Percentiles rank a stretch among this genome's conserved stretches.
These are phyloP conservation scores for Neoarthrinium moseri DNA, from an alignment of 2,329 filamentous ascomycete genomes.

Conservation along the genomic window DNA sequence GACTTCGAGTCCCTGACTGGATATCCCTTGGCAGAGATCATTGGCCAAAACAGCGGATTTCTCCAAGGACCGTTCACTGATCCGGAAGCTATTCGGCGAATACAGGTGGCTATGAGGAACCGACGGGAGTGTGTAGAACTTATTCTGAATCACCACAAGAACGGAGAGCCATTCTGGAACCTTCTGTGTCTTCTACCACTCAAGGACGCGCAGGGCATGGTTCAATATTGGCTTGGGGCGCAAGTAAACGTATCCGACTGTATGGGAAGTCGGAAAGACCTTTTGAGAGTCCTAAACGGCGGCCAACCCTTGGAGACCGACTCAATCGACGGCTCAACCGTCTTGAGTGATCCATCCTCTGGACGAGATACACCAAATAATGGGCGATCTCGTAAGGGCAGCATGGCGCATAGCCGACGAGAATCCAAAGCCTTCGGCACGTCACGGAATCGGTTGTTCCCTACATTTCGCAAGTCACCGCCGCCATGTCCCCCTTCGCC, in stretches of 20 bases:
- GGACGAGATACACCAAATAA: slow-evolving; percentile 6
- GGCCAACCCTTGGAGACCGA: slow-evolving; percentile 31
- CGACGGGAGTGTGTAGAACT: slow-evolving; percentile 42
- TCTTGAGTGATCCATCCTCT: slow-evolving; percentile 10
- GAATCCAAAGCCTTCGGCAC: slow-evolving; percentile 2
- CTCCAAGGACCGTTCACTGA: slow-evolving; percentile 49
- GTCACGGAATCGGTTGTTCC: slow-evolving; percentile 10
- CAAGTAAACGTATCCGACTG: slow-evolving; percentile 58
- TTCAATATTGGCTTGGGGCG: slow-evolving; percentile 53
- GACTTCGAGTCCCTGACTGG: slow-evolving; percentile 52
- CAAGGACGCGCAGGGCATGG: slow-evolving; percentile 42
- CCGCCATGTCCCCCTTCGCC: slow-evolving; percentile 7
- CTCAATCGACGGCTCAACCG: slow-evolving; percentile 20
- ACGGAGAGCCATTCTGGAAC: slow-evolving; percentile 56
- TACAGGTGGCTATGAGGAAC: slow-evolving; percentile 23
- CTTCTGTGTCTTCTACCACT: slow-evolving; percentile 54
- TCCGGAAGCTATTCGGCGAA: slow-evolving; percentile 34
- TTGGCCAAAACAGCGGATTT: slow-evolving; percentile 49
- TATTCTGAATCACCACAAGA: slow-evolving; percentile 49
- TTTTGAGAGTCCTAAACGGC: slow-evolving; percentile 47
- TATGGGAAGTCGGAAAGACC: slow-evolving; percentile 47
- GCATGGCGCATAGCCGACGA: slow-evolving; percentile 10
- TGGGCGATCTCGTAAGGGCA: slow-evolving; percentile 7
- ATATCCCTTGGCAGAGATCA: slow-evolving; percentile 43
- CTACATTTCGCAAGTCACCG: slow-evolving; percentile 8